A percentile compares a stretch with the other conserved stretches of the same genome.
These are phyloP conservation scores for Neoboletus subvelutipes DNA, from an alignment of 768 basidiomycete species.

Conservation along the genomic window DNA sequence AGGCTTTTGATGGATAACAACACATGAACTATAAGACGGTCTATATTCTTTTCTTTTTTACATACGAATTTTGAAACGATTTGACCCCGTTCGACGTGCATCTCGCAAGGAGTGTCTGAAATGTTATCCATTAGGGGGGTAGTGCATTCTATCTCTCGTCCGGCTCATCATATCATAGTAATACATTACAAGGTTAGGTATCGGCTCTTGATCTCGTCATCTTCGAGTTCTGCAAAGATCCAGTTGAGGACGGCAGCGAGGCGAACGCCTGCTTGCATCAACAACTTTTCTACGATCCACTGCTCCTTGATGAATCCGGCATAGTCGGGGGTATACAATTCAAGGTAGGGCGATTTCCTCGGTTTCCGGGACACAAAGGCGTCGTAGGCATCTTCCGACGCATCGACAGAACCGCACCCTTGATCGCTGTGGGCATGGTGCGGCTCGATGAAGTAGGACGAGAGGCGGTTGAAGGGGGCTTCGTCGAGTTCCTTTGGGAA, in stretches of 20 bases:
- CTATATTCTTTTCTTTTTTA: neutral
- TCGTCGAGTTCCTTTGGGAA: conserved; percentile 74
- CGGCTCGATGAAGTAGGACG: conserved; percentile 28
- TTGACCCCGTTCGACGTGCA: neutral
- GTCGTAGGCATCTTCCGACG: neutral
- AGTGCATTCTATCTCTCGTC: neutral
- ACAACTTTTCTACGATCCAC: conserved; percentile 76
- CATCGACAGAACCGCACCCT: neutral
- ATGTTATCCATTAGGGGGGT: neutral
- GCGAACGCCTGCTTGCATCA: conserved; percentile 81
- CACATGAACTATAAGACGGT: neutral
- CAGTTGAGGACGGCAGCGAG: conserved; percentile 83
- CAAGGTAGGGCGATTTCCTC: conserved; percentile 43
- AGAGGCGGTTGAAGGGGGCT: conserved; percentile 19
- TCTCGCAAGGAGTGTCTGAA: neutral
- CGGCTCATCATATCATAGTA: neutral
- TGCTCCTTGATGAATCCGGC: conserved; percentile 62
- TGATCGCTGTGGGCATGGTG: neutral
- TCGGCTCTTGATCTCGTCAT: neutral
- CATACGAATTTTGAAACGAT: neutral
- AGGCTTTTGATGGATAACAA: neutral
- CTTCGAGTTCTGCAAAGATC: conserved; percentile 44
- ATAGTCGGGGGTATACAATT: conserved; percentile 83
- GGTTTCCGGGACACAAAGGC: neutral
- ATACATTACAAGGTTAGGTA: conserved; percentile 5